phyloP scores from a whole-genome alignment of 306 rosid genomes.

The Malus asiatica region DNA sequence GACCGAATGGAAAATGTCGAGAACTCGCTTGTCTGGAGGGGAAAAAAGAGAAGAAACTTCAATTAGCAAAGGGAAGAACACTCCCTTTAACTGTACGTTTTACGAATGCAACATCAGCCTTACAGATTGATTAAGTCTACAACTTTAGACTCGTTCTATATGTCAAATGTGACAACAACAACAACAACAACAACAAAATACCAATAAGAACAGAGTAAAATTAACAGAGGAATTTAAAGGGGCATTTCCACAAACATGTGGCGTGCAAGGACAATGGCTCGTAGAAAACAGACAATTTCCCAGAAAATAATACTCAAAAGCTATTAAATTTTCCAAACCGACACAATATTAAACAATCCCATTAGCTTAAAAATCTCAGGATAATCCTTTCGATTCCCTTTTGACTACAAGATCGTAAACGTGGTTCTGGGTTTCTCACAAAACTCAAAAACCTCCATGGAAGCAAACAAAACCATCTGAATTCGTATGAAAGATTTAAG shows the following conservation, averaged over 20 bases:
- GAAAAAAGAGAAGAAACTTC: not conserved
- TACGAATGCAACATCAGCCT: not conserved
- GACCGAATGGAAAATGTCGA: not conserved
- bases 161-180: not conserved
- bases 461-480: not conserved
- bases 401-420: not conserved
- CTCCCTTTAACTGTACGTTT: not conserved
- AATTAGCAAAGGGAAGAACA: not conserved
- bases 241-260: conserved; percentile 12
- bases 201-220: not conserved
- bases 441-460: not conserved
- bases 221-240: not conserved
- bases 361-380: not conserved
- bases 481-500: not conserved
- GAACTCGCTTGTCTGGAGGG: not conserved
- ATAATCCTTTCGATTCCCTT: not conserved
- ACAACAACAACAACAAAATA: not conserved
- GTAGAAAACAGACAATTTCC: not conserved
- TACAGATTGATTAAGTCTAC: not conserved
- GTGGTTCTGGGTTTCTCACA: not conserved
- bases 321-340: not conserved
- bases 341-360: not conserved
- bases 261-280: not conserved
- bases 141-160: not conserved
- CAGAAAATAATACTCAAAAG: not conserved